Evolutionary conservation across 2,329 filamentous ascomycete genomes (phyloP), one percentile per base, ranked within the genome.

Genomic region (Aspergillus latus): DNA sequence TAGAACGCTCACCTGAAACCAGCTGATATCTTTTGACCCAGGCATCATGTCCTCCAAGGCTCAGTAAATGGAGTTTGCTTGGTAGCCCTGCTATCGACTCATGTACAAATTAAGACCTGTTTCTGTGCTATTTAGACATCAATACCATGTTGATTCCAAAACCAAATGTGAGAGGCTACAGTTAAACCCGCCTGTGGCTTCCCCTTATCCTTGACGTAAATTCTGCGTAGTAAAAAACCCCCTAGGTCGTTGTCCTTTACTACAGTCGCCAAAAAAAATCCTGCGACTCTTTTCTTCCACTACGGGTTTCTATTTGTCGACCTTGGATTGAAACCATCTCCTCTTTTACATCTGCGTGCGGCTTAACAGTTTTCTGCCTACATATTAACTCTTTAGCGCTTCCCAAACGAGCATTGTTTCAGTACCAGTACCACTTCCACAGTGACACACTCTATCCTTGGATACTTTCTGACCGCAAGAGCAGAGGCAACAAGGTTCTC

Each of bases 51-150:
- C 72, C 49, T 57, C 72, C 64, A 75, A 75, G 68, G 64, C 71
- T 60, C 68, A 73, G 68, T 73, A 72, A 68, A 68, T 67, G 69
- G 66, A 65, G 58, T 56, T 59, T 56, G 60, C 50, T 62, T 69
- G 63, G 64, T 68, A 61, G 64, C 62, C 55, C 66, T 62, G 63
- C 65, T 62, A 59, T 68, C 64, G 64, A 64, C 66, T 71, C 65
- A 65, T 74, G 72, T 74, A 74, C 66, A 74, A 74, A 74, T 73
- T 67, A 69, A 65, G 64, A 66, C 64, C 66, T 67, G 66, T 68
- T 71, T 72, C 64, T 69, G 60, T 65, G 65, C 65, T 66, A 62
- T 61, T 63, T 72, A 72, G 69, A 72, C 62, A 59, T 64, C 68
- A 73, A 70, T 70, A 70, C 65, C 64, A 72, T 66, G 66, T 64